These are phyloP conservation scores for Mytilinidion resinicola DNA, from an alignment of 495 filamentous ascomycete genomes.

Conservation along the genomic window DNA sequence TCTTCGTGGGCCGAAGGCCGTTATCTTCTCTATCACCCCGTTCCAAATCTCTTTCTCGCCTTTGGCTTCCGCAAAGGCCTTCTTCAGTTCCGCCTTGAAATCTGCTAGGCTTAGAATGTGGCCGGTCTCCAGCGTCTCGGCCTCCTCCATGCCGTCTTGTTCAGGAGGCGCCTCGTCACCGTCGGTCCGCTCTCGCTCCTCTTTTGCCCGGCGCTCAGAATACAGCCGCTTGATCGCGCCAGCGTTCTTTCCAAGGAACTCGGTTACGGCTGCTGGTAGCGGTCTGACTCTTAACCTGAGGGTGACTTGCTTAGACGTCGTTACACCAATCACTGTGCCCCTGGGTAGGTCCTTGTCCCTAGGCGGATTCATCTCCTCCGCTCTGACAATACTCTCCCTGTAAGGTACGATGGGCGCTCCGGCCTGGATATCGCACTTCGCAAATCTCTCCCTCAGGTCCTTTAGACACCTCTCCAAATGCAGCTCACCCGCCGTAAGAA, in stretches of 20 bases:
- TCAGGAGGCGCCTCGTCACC: constrained; percentile 14
- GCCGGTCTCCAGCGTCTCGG: constrained; percentile 42
- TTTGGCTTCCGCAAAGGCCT: constrained; percentile 57
- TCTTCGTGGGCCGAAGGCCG: constrained; percentile 80
- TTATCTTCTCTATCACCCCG: constrained; percentile 70
- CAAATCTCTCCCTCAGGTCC: constrained; percentile 88
- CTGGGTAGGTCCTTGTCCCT: constrained; percentile 82
- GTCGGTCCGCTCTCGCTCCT: constrained; percentile 33
- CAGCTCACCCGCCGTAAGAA: constrained; percentile 88
- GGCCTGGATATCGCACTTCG: constrained; percentile 89
- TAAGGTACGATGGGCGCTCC: constrained; percentile 94
- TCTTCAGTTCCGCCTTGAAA: constrained; percentile 64
- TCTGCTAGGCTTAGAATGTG: constrained; percentile 61
- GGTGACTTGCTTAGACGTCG: constrained; percentile 77
- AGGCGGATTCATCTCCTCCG: constrained; percentile 83
- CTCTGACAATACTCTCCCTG: constrained; percentile 80
- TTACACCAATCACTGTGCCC: constrained; percentile 66
- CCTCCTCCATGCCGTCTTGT: constrained; percentile 36
- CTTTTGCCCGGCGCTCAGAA: constrained; percentile 51
- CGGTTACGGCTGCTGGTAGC: constrained; percentile 69
- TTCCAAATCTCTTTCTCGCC: constrained; percentile 70
- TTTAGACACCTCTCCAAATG: constrained; percentile 93
- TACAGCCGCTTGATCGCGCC: constrained; percentile 74
- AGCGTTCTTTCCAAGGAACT: constrained; percentile 75
- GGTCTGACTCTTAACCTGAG: constrained; percentile 74